Percentiles rank a stretch among this genome's conserved stretches.
phyloP scores from a whole-genome alignment of 73 alveolate species.

The Uronychia setigera region DNA sequence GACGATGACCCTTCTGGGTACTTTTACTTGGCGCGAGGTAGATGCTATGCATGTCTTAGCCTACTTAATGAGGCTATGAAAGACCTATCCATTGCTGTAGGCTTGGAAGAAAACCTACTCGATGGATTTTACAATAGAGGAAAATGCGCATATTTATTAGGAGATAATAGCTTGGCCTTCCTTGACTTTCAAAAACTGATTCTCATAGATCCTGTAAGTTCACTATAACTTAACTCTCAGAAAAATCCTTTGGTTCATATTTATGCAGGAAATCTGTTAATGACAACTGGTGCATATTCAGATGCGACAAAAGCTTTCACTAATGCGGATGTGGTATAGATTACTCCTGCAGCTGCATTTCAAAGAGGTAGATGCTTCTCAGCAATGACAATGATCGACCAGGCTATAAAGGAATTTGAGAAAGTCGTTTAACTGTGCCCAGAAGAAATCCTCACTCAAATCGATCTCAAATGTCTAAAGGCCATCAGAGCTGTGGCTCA shows the following conservation, averaged over 20 bases:
- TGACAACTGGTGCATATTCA: slow-evolving; percentile 70
- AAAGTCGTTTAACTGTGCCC: slow-evolving; percentile 22
- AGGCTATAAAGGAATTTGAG: slow-evolving; percentile 49
- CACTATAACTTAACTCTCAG: background rate
- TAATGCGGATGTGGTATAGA: slow-evolving; percentile 65
- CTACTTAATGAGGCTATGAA: slow-evolving; percentile 69
- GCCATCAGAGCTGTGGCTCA: slow-evolving; percentile 17
- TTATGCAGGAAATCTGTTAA: slow-evolving; percentile 74
- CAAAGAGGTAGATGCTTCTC: slow-evolving; percentile 63
- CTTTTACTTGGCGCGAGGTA: slow-evolving; percentile 62
- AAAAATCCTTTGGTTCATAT: slow-evolving; percentile 75
- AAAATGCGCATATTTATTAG: slow-evolving; percentile 66
- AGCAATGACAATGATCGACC: slow-evolving; percentile 56
- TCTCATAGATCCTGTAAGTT: slow-evolving; percentile 62
- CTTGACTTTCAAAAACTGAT: slow-evolving; percentile 66
- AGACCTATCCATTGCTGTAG: slow-evolving; percentile 59
- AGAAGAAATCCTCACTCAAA: slow-evolving; percentile 19
- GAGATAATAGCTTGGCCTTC: slow-evolving; percentile 66
- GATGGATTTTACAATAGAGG: slow-evolving; percentile 65
- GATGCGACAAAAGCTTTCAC: slow-evolving; percentile 75
- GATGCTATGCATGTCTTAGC: slow-evolving; percentile 67
- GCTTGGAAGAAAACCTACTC: slow-evolving; percentile 51
- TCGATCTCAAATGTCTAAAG: slow-evolving; percentile 31
- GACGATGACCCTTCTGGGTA: slow-evolving; percentile 67
- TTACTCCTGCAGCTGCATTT: slow-evolving; percentile 63